Conservation (phyloP, 495 filamentous ascomycete species). For the Penicillium canescens region DNA sequence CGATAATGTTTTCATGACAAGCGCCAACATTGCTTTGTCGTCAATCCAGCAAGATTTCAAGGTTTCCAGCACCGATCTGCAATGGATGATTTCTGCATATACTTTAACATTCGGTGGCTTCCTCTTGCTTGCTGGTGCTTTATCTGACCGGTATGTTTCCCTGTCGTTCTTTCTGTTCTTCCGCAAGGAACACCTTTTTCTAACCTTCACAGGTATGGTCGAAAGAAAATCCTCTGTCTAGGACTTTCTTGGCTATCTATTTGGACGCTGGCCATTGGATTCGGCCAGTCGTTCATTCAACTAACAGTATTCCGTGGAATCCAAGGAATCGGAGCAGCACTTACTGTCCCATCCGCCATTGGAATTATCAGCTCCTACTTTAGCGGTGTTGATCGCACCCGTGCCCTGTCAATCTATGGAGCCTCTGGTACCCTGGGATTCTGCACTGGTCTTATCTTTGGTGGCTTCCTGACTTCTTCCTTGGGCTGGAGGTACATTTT, state of each 20-base stretch:
- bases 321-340: slow-evolving; percentile 37
- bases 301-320: slow-evolving; percentile 37
- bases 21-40: slow-evolving; percentile 36
- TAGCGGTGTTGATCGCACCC: slow-evolving; percentile 33
- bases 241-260: slow-evolving; percentile 35
- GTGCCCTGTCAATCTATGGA: slow-evolving; percentile 37
- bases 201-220: slow-evolving; percentile 28
- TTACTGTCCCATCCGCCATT: slow-evolving; percentile 40
- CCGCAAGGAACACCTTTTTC: neutral
- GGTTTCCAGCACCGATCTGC: slow-evolving; percentile 32
- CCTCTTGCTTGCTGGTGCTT: slow-evolving; percentile 32
- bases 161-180: too few relatives aligned
- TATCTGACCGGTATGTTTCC: slow-evolving; percentile 35
- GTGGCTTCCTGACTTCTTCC: slow-evolving; percentile 38
- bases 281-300: slow-evolving; percentile 36
- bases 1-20: slow-evolving; percentile 43
- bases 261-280: slow-evolving; percentile 39
- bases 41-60: slow-evolving; percentile 38
- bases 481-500: slow-evolving; percentile 41
- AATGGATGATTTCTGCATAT: slow-evolving; percentile 44
- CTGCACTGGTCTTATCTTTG: slow-evolving; percentile 37
- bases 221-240: slow-evolving; percentile 34
- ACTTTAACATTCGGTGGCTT: slow-evolving; percentile 40
- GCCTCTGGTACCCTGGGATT: slow-evolving; percentile 39
- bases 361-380: slow-evolving; percentile 43